Evolutionary conservation across 768 basidiomycete genomes (phyloP).

Genomic region (Psilocybe sp.): DNA sequence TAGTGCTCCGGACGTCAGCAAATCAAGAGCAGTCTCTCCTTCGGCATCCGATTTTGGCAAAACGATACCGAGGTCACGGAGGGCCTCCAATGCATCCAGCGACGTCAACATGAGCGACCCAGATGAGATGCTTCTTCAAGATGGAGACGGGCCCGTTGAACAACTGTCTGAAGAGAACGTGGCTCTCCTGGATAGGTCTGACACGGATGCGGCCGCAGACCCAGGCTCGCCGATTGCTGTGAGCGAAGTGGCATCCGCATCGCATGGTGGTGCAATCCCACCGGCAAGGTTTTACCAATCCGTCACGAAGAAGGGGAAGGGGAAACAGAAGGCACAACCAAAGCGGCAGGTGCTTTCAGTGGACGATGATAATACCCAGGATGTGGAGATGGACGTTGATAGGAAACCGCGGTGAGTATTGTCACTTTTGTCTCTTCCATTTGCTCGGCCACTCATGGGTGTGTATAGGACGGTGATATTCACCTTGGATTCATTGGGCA

Average conservation of each 20-base stretch:
- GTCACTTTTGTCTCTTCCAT: neutral
- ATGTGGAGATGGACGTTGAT: neutral
- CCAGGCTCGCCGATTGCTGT: neutral
- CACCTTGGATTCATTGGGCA: conserved; percentile 86
- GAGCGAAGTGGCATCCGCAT: conserved; percentile 3
- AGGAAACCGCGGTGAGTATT: conserved; percentile 10
- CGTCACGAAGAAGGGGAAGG: conserved; percentile 7
- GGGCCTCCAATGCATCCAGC: no score
- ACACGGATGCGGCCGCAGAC: neutral
- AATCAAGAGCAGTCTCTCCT: no score
- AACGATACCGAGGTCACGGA: no score
- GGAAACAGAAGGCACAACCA: conserved; percentile 18
- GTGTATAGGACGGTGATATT: conserved; percentile 72
- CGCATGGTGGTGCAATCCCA: neutral
- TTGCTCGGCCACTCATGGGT: neutral
- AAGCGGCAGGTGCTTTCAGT: neutral
- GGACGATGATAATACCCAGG: conserved; percentile 5
- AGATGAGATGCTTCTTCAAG: no score
- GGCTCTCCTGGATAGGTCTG: neutral
- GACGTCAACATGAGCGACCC: no score
- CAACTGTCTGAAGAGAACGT: no score
- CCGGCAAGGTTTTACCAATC: conserved; percentile 8
- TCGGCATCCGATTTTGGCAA: no score
- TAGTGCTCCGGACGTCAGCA: no score
- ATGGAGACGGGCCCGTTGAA: no score